Evolutionary conservation across 169 alveolate species (phyloP).

Genomic region (Neospora caninum): DNA sequence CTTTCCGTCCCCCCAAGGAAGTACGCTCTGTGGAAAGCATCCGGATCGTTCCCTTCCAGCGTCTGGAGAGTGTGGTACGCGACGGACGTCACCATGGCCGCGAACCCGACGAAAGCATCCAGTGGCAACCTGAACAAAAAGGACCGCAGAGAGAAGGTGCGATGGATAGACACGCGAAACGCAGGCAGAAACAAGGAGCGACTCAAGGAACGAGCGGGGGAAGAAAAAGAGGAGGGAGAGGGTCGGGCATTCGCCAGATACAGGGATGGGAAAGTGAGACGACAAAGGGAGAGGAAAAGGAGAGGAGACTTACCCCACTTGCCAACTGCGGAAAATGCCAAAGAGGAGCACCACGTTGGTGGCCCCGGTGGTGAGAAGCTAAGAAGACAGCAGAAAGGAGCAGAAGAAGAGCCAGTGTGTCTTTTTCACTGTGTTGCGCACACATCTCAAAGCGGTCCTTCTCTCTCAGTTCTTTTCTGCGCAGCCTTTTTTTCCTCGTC

Average conservation of each 20-base stretch:
- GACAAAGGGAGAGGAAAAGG: neutral
- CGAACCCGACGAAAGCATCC: neutral
- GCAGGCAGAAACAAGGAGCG: too few species aligned
- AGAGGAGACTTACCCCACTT: slow-evolving; percentile 9
- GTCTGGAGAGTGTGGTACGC: neutral
- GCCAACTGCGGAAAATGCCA: slow-evolving; percentile 4
- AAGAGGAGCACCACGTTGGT: neutral
- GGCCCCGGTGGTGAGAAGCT: slow-evolving; percentile 18
- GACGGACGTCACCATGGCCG: neutral
- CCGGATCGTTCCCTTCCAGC: neutral
- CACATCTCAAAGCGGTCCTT: neutral
- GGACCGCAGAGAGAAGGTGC: neutral
- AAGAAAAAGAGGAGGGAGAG: too few species aligned
- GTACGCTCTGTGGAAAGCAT: neutral
- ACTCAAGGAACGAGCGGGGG: too few species aligned
- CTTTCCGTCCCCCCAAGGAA: neutral
- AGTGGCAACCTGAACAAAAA: neutral
- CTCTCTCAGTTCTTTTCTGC: neutral
- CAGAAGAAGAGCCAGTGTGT: neutral
- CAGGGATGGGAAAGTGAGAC: neutral
- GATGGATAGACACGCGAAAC: neutral
- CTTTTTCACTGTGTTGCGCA: neutral
- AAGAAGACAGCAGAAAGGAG: neutral
- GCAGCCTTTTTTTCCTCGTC: too few species aligned
- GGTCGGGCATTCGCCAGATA: too few species aligned